Evolutionary conservation across 2,329 filamentous ascomycete species (phyloP).

Genomic region (Harringtonia lauricola): DNA sequence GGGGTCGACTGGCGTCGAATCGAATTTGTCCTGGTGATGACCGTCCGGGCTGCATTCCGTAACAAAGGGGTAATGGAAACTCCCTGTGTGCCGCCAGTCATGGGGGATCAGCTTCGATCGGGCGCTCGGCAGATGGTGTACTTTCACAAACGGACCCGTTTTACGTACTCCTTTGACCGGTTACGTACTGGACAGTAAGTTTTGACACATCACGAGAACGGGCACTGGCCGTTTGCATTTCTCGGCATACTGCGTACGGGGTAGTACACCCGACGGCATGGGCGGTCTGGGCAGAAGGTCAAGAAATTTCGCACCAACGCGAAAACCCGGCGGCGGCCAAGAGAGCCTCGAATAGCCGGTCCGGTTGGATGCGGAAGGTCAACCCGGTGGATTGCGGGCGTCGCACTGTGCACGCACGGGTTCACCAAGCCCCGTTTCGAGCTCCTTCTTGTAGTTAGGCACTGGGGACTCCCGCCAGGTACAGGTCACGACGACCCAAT

Average conservation of each 20-base stretch:
- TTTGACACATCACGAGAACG: conserved; percentile 11
- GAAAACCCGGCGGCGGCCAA: not conserved
- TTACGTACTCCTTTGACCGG: no score
- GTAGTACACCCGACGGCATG: no score
- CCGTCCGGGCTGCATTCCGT: conserved; percentile 1
- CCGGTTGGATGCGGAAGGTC: no score
- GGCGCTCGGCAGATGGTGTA: no score
- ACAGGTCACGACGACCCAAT: conserved; percentile 2
- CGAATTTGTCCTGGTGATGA: not conserved
- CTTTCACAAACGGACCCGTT: not conserved
- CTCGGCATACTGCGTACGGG: not conserved
- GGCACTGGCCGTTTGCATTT: no score
- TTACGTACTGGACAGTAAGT: conserved; percentile 6
- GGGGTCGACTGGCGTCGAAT: not conserved
- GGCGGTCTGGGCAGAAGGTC: no score
- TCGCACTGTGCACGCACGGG: conserved; percentile 3
- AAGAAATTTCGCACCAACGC: no score
- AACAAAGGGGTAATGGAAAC: conserved; percentile 20
- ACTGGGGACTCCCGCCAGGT: conserved; percentile 1
- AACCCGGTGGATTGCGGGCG: no score
- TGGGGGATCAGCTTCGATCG: conserved; percentile 5
- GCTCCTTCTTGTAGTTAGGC: conserved; percentile 2
- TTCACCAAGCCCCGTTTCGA: not conserved
- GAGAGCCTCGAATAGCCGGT: conserved; percentile 7
- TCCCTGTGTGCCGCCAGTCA: conserved; percentile 8